Evolutionary conservation across 2,329 filamentous ascomycete genomes (phyloP), one percentile per base, ranked within the genome.

Genomic region (Alternaria angustiovoidea): DNA sequence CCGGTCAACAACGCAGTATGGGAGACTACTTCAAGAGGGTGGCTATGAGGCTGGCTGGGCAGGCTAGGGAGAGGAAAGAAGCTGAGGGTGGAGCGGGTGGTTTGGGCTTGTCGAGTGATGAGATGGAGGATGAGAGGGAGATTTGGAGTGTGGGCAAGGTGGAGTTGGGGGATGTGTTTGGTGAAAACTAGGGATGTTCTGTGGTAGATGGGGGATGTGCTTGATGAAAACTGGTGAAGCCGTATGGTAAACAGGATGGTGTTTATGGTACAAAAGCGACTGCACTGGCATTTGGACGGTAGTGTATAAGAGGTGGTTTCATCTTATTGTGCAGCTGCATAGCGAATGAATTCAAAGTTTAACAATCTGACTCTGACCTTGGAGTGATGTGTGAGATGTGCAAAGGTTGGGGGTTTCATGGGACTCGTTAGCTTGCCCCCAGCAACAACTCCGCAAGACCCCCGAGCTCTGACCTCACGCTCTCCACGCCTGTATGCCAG

Each of bases 1-100:
- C 91, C 0, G 90, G 87, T 41, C 88, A 88, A 18, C 95, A 96
- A 85, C 87, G 94, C 69, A 93, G 90, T 77, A 97, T 99, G 91
- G 87, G 89, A 60, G 95, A 99, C 78, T 99, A 99, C 81, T 98
- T 98, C 82, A 97, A 97, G 85, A 86, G 95, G 42, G 92, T 99
- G 65, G 93, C 93, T 1, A 79, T 94, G 72, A 87, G 94, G 69
- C 81, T 98, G 20, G 94, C 91, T n/a, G 87, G 84, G 18, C 95
- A 98, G 78, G 93, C 92, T 2, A 87, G 93, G 63, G 95, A 99
- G 81, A 87, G 95, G 70, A 91, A 88, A 73, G 94, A 97, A 69
- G 95, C 95, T 0, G 94, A 97, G 76, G 94, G 94, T 63, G 95
- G 94, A 7, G 87, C 90, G 59, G 94, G 94, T 47, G 93, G 93